Conservation (phyloP, 129 eudicot genomes). For the Oenanthe sinensis region DNA sequence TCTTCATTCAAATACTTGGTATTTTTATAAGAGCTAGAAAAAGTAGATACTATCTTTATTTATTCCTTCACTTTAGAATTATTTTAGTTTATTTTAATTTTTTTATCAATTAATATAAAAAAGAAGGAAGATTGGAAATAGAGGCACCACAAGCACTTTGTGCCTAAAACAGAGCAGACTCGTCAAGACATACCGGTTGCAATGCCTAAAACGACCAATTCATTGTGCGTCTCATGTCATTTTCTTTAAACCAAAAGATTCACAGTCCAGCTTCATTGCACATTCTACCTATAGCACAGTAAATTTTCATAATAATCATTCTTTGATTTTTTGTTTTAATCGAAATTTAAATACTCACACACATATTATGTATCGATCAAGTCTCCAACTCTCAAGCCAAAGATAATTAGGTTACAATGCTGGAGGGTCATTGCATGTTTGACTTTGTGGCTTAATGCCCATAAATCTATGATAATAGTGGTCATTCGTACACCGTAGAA, state of each 20-base stretch:
- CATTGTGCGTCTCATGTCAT: background rate
- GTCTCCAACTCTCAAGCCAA: background rate
- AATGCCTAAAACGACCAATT: background rate
- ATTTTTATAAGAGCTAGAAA: background rate
- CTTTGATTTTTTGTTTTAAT: background rate
- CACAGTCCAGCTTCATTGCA: background rate
- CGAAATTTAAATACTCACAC: background rate
- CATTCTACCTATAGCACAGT: background rate
- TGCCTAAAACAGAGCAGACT: constrained; percentile 9
- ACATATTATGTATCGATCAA: no score
- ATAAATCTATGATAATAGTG: background rate
- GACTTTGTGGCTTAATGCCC: background rate
- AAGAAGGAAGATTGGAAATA: background rate
- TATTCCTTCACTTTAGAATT: background rate
- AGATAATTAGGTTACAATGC: background rate
- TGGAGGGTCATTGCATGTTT: no score
- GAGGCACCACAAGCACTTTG: background rate
- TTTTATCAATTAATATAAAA: background rate
- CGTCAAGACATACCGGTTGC: background rate
- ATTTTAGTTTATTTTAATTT: background rate
- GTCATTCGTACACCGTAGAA: background rate
- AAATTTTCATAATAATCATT: background rate
- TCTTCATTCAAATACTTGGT: background rate
- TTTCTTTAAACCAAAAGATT: background rate
- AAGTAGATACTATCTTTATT: background rate